Base-by-base conservation (phyloP, 768 basidiomycete genomes). In the Termitomyces sp. region DNA sequence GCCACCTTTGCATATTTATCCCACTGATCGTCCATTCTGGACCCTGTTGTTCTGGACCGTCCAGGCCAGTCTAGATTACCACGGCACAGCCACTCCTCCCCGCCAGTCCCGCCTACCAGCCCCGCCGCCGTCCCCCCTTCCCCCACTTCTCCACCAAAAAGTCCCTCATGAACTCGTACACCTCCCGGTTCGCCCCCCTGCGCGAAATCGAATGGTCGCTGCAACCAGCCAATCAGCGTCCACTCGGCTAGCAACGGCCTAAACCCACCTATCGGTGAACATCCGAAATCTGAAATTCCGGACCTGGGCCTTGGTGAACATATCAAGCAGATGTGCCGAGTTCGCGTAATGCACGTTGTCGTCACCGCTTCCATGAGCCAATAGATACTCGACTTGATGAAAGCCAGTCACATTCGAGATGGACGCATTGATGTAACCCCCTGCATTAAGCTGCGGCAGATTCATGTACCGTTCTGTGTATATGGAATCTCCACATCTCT, bases 391-490 rank as follows among this genome's bases (percentile, higher is more conserved):
- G 29, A 87, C 78, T 54, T 89, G 76, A 59, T 81, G 73, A 77
- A 98, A 99, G 3, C 86, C 93, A 10, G 86, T 87, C 46, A 97
- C 93, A 65, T 91, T 86, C 53, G 88, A 85, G 52, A 99, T 88
- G 0, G 91, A 91, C 16, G 91, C 89, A 45, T 88, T 92, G 61
- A 88, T 71, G 74, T 99, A 99, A n/a, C 97, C 97, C 0, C 75
- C 84, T 0, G 81, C 81, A 68, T 98, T 98, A 10, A 81, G 71
- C 15, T 76, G 67, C 0, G 94, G 94, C 23, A 90, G 78, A 60
- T 85, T 84, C 94, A 98, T 94, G 77, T 98, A 98, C 16, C 97
- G 86, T 63, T 99, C 97, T 2, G 97, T 99, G 69, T 98, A 98
- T 59, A 98, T 88, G 0, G 94, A 89, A 73, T 98, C 94, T 90